phyloP scores from a whole-genome alignment of 2,329 filamentous ascomycete genomes.

The Ascocoryne sarcoides region DNA sequence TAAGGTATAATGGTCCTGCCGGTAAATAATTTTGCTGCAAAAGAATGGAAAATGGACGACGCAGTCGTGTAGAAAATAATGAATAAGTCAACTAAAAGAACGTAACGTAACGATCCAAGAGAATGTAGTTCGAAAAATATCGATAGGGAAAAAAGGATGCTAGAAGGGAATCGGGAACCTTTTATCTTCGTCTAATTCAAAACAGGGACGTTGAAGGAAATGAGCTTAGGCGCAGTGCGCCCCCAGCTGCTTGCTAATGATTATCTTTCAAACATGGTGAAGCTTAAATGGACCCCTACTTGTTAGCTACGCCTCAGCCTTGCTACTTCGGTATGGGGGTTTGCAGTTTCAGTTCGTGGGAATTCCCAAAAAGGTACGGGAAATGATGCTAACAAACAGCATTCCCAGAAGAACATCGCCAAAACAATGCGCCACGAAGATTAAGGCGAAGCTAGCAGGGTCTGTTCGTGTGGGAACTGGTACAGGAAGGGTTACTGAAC shows the following conservation, averaged over 20 bases:
- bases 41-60: conserved; percentile 18
- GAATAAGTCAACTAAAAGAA: conserved; percentile 16
- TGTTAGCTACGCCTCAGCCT: conserved; percentile 11
- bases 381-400: conserved; percentile 6
- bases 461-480: conserved; percentile 3
- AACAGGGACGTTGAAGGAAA: conserved; percentile 6
- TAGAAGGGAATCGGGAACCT: conserved; percentile 4
- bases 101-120: conserved; percentile 13
- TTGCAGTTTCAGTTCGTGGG: conserved; percentile 16
- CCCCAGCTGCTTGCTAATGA: conserved; percentile 8
- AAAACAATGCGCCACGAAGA: conserved; percentile 11
- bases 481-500: conserved; percentile 13
- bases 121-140: conserved; percentile 22
- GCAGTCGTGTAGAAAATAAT: conserved; percentile 21
- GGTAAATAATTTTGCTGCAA: conserved; percentile 11
- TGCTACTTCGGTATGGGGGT: conserved; percentile 13
- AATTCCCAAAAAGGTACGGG: conserved; percentile 7
- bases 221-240: conserved; percentile 7
- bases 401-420: conserved; percentile 1
- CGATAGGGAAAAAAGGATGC: conserved; percentile 14
- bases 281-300: conserved; percentile 3
- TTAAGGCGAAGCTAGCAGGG: conserved; percentile 9
- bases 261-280: conserved; percentile 12
- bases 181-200: conserved; percentile 10
- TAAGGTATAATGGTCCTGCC: conserved; percentile 14